Evolutionary conservation across 2,329 filamentous ascomycete genomes (phyloP), one percentile per base, ranked within the genome.

Genomic region (Fusarium sp.): DNA sequence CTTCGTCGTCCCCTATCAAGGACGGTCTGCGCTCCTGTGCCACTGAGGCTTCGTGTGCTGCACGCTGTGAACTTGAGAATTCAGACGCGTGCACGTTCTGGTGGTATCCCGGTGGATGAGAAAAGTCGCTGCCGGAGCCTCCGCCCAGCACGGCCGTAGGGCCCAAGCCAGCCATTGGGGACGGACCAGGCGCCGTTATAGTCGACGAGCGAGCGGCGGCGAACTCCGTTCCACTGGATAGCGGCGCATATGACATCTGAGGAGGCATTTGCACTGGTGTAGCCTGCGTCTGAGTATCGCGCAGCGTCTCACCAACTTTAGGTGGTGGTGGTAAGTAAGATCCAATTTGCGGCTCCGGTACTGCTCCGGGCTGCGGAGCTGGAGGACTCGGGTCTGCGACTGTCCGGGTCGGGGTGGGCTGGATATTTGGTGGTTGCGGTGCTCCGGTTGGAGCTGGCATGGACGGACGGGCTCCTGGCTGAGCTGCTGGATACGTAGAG

Each of bases 331-430:
- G 84, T 32, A 85, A 66, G 43, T 65, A 52, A 40, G 64, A 64
- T 53, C 73, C 73, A 23, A 71, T 73, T 22, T 80, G 70, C 48
- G 84, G 77, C 44, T 78, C 73, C 39, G 87, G 87, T 43, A 82
- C 79, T 39, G 86, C 84, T 54, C 86, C 87, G 37, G 87, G 87
- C 68, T 89, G 86, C 30, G 87, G 87, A 64, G 83, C 78, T 56
- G 86, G 83, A 47, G 87, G 87, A 17, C 78, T 78, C 44, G 76
- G 68, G 48, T 68, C 62, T 25, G 71, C 65, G 47, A 75, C 63
- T 44, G 75, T 75, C 63, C 73, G 76, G 10, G 83, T 85, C 46
- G 82, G 81, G 37, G 83, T 82, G 58, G 82, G 80, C 50, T 78
- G 79, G 51, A 77, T 65, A 25, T 78, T 75, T 56, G 79, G 78